Evolutionary conservation across 1,284 basidiomycete genomes (phyloP).

Genomic region (Cutaneotrichosporon spelunceum): DNA sequence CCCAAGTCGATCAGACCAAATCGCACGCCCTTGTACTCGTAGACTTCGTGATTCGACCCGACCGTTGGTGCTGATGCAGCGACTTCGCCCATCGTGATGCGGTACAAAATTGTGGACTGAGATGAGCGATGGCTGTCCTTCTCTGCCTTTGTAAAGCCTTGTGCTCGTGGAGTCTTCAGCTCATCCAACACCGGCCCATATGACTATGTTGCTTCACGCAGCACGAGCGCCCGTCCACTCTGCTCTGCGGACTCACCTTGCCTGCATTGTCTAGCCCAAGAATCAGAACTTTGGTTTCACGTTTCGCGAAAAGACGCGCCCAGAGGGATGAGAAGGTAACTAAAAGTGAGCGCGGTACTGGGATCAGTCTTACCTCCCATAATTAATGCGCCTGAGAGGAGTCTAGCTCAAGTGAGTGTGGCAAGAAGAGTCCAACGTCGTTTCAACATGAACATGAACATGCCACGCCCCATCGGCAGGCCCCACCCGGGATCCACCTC

Average conservation of each 20-base stretch:
- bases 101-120: conserved; percentile 54
- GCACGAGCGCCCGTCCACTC: not conserved
- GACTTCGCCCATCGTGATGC: conserved; percentile 56
- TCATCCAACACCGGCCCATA: not conserved
- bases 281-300: conserved; percentile 55
- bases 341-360: conserved; percentile 16
- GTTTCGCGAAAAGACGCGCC: conserved; percentile 53
- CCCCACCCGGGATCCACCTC: not conserved
- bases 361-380: conserved; percentile 34
- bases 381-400: not conserved
- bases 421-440: not conserved
- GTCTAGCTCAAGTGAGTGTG: not conserved
- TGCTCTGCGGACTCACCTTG: conserved; percentile 39
- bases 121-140: not conserved
- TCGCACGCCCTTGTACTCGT: conserved; percentile 56
- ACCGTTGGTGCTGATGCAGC: conserved; percentile 56
- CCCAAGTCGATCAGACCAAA: conserved; percentile 55
- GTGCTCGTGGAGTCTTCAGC: too few relatives aligned
- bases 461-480: not conserved
- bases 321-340: conserved; percentile 52
- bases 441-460: not conserved
- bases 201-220: not conserved
- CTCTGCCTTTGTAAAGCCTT: not conserved
- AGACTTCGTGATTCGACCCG: conserved; percentile 52
- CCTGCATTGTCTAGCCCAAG: conserved; percentile 55